phyloP scores from a whole-genome alignment of 164 flowering plant species.

The Liquidambar formosana region DNA sequence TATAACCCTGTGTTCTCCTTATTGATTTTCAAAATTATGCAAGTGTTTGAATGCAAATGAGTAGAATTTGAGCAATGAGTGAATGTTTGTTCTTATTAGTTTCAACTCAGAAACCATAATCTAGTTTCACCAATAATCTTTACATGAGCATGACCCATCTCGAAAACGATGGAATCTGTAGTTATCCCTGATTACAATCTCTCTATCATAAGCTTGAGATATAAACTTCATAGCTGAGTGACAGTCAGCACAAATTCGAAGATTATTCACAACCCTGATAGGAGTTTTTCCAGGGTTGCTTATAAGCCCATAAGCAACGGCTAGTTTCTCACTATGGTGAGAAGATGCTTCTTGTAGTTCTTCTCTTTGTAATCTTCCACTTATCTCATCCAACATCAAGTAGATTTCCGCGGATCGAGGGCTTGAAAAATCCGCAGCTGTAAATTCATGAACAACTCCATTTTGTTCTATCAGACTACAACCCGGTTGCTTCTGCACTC shows the following conservation, averaged over 20 bases:
- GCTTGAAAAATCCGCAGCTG: constrained; percentile 10
- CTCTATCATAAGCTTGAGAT: constrained; percentile 17
- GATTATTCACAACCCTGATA: constrained; percentile 24
- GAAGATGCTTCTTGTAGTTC: constrained; percentile 4
- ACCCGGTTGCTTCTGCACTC: constrained; percentile 16
- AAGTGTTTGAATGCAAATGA: not conserved
- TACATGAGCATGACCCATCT: constrained; percentile 24
- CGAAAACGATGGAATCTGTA: constrained; percentile 23
- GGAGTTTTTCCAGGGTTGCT: constrained; percentile 6
- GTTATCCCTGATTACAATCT: constrained; percentile 24
- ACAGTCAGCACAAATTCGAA: constrained; percentile 19
- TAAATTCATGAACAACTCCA: constrained; percentile 14
- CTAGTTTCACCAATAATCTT: constrained; percentile 20
- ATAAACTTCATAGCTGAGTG: constrained; percentile 20
- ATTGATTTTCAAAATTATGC: not conserved
- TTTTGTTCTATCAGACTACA: constrained; percentile 20
- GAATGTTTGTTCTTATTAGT: not conserved
- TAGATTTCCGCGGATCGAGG: constrained; percentile 13
- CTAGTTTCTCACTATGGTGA: constrained; percentile 21
- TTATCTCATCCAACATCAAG: constrained; percentile 16
- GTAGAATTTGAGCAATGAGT: not conserved
- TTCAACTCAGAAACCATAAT: not conserved
- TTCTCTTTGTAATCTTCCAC: not conserved
- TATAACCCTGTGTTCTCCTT: constrained; percentile 6
- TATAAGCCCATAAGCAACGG: constrained; percentile 28